Base-by-base conservation (phyloP, 495 filamentous ascomycete species). In the Cudoniella acicularis region DNA sequence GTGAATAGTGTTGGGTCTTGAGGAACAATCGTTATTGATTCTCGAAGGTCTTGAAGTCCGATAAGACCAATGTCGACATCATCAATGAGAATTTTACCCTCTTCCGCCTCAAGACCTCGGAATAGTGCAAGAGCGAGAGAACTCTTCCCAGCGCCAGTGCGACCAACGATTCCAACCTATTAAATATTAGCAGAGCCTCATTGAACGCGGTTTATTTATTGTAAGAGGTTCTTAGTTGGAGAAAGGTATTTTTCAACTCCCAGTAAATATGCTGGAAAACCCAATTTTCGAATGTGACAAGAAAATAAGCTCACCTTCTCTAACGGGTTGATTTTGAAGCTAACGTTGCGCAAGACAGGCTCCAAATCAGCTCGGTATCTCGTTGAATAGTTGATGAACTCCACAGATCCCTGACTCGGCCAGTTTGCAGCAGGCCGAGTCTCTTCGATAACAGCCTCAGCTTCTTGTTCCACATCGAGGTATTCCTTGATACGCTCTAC, bases 401-500 rank as follows among this genome's bases (percentile, higher is more conserved):
- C 83, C 2, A 98, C 92, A 0, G 85, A 80, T 17, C 95, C 95
- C 63, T 89, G 75, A 53, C 84, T 86, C 9, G 95, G 95, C 95
- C 95, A 99, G 63, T 88, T 82, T 2, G 77, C 69, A 0, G 85
- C 73, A 8, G 95, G 92, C 30, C 89, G 80, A 49, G 87, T 88
- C 45, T 96, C 83, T 30, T 89, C 83, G 48, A 96, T 85, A 59
- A 96, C 77, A 8, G 88, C 76, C 3, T 76, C 77, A 0, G 95
- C 92, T 72, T 99, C 95, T 66, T 97, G 94, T 66, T 98, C 94
- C 2, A 98, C 88, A 25, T 97, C 92, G 10, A 99, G 83, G 66
- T 97, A 99, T 72, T 99, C 94, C 68, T 92, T 90, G 64, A 99
- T 88, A 54, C 95, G 87, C 74, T 99, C 95, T n/a, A 99, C 92